Percentiles rank a stretch among this genome's conserved stretches.
Evolutionary conservation across 257 asterid species (phyloP).

Genomic region (Parsonsia alboflavescens): DNA sequence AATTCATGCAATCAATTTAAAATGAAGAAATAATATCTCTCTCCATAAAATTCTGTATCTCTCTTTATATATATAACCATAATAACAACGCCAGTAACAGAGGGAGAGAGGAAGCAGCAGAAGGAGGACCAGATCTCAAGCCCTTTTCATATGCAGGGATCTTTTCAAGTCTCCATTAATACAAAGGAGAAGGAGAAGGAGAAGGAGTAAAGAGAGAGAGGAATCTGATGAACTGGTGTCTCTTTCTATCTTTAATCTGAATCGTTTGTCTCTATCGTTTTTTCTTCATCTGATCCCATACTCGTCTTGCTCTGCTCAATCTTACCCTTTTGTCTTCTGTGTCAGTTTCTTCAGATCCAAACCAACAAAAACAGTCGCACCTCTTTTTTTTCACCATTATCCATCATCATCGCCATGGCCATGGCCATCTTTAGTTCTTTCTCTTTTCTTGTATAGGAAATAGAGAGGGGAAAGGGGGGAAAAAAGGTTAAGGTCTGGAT

Average conservation of each 20-base stretch:
- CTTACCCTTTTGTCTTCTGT: slow-evolving; percentile 25
- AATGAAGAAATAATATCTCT: neutral
- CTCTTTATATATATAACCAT: neutral
- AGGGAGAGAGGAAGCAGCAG: neutral
- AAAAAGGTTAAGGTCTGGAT: neutral
- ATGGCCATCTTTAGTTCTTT: neutral
- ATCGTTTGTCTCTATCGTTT: slow-evolving; percentile 16
- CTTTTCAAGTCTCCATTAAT: slow-evolving; percentile 15
- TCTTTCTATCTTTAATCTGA: slow-evolving; percentile 13
- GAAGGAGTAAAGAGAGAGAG: neutral
- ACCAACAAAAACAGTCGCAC: neutral
- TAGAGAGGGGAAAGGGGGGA: neutral
- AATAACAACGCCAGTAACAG: neutral
- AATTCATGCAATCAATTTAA: neutral
- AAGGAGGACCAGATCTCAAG: slow-evolving; percentile 30
- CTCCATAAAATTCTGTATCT: neutral
- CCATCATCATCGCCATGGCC: neutral
- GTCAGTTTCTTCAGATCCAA: slow-evolving; percentile 31
- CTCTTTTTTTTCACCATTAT: neutral
- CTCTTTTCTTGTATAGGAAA: neutral
- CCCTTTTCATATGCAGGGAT: slow-evolving; percentile 30
- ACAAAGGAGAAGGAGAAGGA: neutral
- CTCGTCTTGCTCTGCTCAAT: slow-evolving; percentile 13
- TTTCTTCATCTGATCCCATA: slow-evolving; percentile 26
- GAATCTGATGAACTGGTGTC: slow-evolving; percentile 13